A percentile compares a stretch with the other conserved stretches of the same genome.
phyloP scores from a whole-genome alignment of 2,329 filamentous ascomycete genomes.

The Colletotrichum higginsianum region DNA sequence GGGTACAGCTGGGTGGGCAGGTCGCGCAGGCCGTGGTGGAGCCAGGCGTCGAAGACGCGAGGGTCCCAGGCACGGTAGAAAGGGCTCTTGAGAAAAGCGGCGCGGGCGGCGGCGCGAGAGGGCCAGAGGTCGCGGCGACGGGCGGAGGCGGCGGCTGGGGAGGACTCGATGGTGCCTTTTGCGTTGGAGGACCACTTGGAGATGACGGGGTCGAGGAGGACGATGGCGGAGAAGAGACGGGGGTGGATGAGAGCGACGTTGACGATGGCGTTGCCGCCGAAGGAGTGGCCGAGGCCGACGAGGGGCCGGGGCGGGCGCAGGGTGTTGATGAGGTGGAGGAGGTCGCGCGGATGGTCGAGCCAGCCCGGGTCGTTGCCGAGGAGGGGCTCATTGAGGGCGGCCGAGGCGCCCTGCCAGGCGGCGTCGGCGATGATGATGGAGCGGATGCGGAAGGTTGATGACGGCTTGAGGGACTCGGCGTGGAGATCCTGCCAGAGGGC shows the following conservation, averaged over 20 bases:
- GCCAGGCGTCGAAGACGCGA: conserved; percentile 82
- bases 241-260: conserved; percentile 84
- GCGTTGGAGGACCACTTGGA: conserved; percentile 61
- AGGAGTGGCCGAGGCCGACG: conserved; percentile 89
- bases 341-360: conserved; percentile 88
- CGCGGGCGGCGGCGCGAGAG: conserved; percentile 77
- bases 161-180: conserved; percentile 50
- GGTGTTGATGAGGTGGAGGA: conserved; percentile 87
- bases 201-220: conserved; percentile 90
- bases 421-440: conserved; percentile 92
- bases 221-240: conserved; percentile 80
- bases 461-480: conserved; percentile 62
- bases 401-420: conserved; percentile 86
- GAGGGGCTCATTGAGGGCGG: conserved; percentile 80
- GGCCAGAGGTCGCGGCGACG: conserved; percentile 87
- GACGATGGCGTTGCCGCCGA: conserved; percentile 82
- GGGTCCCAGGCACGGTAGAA: conserved; percentile 90
- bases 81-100: conserved; percentile 75
- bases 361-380: conserved; percentile 88
- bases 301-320: conserved; percentile 87
- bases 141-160: conserved; percentile 74
- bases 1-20: conserved; percentile 76
- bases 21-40: conserved; percentile 81
- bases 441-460: conserved; percentile 76
- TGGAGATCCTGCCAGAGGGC: conserved; percentile 90